A percentile compares a stretch with the other conserved stretches of the same genome.
Conservation (phyloP, 257 asterid genomes). For the Catharanthus roseus region DNA sequence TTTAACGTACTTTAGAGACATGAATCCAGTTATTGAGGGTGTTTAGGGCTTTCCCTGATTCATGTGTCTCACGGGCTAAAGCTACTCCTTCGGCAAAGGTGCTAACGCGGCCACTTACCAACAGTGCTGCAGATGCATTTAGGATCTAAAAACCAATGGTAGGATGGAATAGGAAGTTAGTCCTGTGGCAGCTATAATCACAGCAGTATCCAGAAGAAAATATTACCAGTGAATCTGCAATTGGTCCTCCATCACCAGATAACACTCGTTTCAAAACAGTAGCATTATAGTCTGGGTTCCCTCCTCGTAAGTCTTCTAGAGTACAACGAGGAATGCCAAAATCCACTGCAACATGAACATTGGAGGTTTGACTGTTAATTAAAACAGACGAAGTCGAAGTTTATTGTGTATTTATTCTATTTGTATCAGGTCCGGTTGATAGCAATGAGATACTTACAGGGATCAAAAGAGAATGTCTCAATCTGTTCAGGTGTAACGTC, state of each 20-base stretch:
- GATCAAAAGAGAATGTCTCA: conserved; percentile 62
- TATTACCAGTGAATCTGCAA: conserved; percentile 78
- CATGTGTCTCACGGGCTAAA: conserved; percentile 51
- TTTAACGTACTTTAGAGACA: conserved; percentile 51
- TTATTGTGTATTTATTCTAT: neutral
- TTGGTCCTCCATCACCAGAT: conserved; percentile 60
- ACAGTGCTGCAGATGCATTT: conserved; percentile 89
- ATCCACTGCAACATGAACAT: conserved; percentile 41
- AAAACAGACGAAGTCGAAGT: neutral
- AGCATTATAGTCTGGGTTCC: conserved; percentile 62
- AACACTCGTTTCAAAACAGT: conserved; percentile 47
- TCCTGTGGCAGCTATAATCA: neutral
- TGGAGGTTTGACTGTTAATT: neutral
- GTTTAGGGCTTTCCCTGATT: conserved; percentile 61
- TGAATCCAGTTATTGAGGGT: conserved; percentile 66
- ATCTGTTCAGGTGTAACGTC: conserved; percentile 58
- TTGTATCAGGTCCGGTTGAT: neutral
- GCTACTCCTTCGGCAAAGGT: conserved; percentile 65
- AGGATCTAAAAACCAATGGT: conserved; percentile 43
- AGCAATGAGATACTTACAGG: conserved; percentile 41
- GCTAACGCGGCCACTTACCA: conserved; percentile 62
- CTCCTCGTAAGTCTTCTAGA: conserved; percentile 50
- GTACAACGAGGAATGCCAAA: conserved; percentile 78
- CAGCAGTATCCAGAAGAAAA: neutral
- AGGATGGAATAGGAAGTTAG: no score